Evolutionary conservation across 257 asterid species (phyloP), one percentile per base, ranked within the genome.

Genomic region (Solanum chiquidenum): DNA sequence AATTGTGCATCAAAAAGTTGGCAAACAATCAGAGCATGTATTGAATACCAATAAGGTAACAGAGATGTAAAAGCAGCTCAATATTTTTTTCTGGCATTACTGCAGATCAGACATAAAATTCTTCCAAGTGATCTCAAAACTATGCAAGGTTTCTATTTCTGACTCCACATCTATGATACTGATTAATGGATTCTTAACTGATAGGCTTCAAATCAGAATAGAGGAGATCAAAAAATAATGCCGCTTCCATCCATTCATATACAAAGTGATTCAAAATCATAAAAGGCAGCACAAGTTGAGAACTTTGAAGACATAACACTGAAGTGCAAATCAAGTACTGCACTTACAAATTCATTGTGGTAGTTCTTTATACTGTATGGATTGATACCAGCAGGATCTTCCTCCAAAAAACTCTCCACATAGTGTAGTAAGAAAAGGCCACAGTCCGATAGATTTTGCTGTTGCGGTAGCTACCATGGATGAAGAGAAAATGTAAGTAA

Each of bases 401-500:
- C 98, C 89, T 94, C 98, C 92, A 97, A 89, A 90, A 97, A 97
- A 86, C 84, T 94, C 92, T 97, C 99, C 44, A 95, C 98, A 52
- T 94, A 95, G 91, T 97, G 99, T 76, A 97, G 99, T 89, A 97
- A 91, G 92, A 95, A 97, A 89, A 97, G 98, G 86, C 99, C 99
- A 89, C 99, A 97, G 88, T 97, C 99, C 72, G 83, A 97, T 25
- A 92, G 90, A 87, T 97, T 97, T 88, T 90, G 99, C 93, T 97
- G 99, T 89, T 97, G 99, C 2, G 99, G 99, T 86, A 97, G 89
- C 98, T 95, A 95, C 97, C 91, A 83, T 86, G 33, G 76, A 23
- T 11, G 25, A 69, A 42, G 84, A 76, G 80, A 87, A 38, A 69
- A 86, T 42, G 29, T 6, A 80, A 46, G 85, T 80, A 82, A 16